These are phyloP conservation scores for Exophiala viscosa DNA, from an alignment of 2,329 filamentous ascomycete genomes.

Conservation along the genomic window DNA sequence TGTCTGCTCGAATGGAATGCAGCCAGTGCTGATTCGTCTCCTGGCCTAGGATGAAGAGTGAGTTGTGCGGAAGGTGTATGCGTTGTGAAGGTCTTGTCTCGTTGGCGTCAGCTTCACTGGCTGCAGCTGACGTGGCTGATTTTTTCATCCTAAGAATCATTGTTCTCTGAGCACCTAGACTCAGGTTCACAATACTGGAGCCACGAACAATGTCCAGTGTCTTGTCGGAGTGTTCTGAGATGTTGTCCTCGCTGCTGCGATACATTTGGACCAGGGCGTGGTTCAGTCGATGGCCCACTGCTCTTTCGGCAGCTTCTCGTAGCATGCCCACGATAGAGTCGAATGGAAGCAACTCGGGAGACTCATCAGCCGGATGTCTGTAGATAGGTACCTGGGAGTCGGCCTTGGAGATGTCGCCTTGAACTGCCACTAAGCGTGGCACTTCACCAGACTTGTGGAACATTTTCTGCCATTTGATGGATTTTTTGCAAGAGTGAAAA, in stretches of 20 bases:
- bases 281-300: constrained; percentile 77
- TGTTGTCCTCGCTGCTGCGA: constrained; percentile 82
- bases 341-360: constrained; percentile 72
- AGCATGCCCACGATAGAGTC: constrained; percentile 68
- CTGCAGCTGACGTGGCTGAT: constrained; percentile 33
- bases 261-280: constrained; percentile 93
- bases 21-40: constrained; percentile 82
- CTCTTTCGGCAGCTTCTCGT: constrained; percentile 63
- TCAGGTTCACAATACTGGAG: constrained; percentile 87
- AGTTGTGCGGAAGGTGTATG: constrained; percentile 78
- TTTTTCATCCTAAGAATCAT: constrained; percentile 89
- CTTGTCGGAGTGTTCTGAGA: constrained; percentile 96
- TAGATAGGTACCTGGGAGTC: constrained; percentile 79
- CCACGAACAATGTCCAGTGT: constrained; percentile 80
- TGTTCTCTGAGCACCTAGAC: constrained; percentile 82
- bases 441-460: constrained; percentile 87
- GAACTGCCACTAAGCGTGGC: constrained; percentile 83
- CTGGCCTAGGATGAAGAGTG: constrained; percentile 77
- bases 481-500: constrained; percentile 36
- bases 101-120: constrained; percentile 22
- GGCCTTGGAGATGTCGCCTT: constrained; percentile 66
- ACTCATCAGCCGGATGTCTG: constrained; percentile 87
- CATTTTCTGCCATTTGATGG: constrained; percentile 89
- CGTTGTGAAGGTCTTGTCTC: constrained; percentile 57
- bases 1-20: constrained; percentile 88